phyloP scores from a whole-genome alignment of 352 stramenopile species.

The Phytophthora quininea region DNA sequence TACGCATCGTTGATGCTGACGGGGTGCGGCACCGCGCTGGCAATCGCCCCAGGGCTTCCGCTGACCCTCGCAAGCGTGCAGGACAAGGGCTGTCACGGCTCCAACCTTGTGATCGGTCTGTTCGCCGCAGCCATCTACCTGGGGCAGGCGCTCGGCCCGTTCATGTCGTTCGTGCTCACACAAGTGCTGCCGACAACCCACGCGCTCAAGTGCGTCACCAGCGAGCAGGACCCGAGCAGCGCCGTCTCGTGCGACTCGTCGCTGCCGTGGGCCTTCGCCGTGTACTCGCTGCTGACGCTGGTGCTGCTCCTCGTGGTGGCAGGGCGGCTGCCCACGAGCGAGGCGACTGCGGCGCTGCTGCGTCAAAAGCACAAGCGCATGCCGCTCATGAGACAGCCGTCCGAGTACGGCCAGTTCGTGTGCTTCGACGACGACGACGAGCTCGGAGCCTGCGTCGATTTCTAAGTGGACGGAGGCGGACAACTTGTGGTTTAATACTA shows the following conservation, averaged over 20 bases:
- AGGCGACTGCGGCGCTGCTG: slow-evolving; percentile 46
- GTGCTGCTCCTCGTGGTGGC: slow-evolving; percentile 41
- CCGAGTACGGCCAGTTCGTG: slow-evolving; percentile 79
- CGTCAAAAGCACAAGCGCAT: slow-evolving; percentile 46
- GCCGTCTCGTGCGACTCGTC: slow-evolving; percentile 48
- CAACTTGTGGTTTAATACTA: not conserved
- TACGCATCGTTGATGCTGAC: slow-evolving; percentile 60
- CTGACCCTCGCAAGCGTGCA: slow-evolving; percentile 63
- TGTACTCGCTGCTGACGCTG: slow-evolving; percentile 51
- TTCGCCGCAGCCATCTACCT: slow-evolving; percentile 77
- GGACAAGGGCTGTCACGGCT: slow-evolving; percentile 41
- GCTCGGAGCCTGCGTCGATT: slow-evolving; percentile 23
- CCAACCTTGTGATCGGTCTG: slow-evolving; percentile 69
- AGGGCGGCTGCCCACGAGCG: slow-evolving; percentile 26
- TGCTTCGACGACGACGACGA: slow-evolving; percentile 74
- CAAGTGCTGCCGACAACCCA: slow-evolving; percentile 48
- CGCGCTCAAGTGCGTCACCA: slow-evolving; percentile 43
- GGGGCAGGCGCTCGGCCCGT: slow-evolving; percentile 64
- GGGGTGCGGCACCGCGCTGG: slow-evolving; percentile 58
- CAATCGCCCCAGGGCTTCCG: slow-evolving; percentile 65
- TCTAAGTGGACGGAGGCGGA: slow-evolving; percentile 5
- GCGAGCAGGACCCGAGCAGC: slow-evolving; percentile 12
- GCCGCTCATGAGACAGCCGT: slow-evolving; percentile 57
- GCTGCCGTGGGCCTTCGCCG: slow-evolving; percentile 67
- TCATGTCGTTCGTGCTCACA: slow-evolving; percentile 58